Conservation (phyloP, 2,329 filamentous ascomycete genomes). For the Fusarium pininemorale region DNA sequence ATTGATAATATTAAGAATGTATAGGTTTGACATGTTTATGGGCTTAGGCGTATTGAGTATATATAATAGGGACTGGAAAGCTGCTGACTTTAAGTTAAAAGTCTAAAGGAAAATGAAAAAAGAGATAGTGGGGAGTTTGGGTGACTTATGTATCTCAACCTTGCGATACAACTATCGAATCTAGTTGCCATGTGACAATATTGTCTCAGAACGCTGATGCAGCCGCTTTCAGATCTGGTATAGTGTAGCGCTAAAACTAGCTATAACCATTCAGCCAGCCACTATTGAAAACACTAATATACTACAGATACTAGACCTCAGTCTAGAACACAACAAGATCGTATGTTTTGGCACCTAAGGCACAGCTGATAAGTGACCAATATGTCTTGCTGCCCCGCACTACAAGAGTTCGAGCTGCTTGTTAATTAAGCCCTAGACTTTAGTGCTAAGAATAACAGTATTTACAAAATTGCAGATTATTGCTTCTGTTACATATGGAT, state of each 20-base stretch:
- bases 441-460: too few species aligned
- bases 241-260: not conserved
- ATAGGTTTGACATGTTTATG: not conserved
- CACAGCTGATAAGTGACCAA: not conserved
- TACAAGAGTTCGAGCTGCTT: too few species aligned
- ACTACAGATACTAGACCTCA: rapidly evolving
- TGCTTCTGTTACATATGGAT: too few species aligned
- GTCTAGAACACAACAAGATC: not conserved
- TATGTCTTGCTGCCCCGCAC: not conserved
- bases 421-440: too few species aligned
- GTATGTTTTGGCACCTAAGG: not conserved
- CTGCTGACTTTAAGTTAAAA: not conserved
- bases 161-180: not conserved
- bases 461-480: too few species aligned
- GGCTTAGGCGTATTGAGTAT: rapidly evolving
- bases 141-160: rapidly evolving
- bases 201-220: not conserved
- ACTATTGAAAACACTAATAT: not conserved
- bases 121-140: not conserved
- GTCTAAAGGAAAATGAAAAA: rapidly evolving
- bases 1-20: not conserved
- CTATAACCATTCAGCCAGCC: not conserved
- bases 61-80: rapidly evolving
- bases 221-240: not conserved
- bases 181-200: not conserved